Percentiles rank a stretch among this genome's conserved stretches.
Evolutionary conservation across 83 land plant genomes (phyloP).

Genomic region (Picea abies): DNA sequence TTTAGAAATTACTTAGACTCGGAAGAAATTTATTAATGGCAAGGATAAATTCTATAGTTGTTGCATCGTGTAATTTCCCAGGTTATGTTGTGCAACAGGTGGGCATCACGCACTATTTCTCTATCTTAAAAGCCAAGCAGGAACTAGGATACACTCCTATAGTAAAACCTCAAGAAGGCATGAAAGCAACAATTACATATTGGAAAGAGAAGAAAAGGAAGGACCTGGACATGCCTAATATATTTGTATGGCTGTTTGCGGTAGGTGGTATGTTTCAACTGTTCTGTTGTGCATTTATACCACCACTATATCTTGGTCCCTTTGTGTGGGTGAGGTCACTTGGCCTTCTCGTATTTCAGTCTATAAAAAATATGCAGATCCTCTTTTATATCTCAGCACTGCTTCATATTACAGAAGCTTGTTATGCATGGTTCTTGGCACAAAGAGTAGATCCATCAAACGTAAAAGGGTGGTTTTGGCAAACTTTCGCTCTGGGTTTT

Average conservation of each 20-base stretch:
- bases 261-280: constrained; percentile 46
- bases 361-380: constrained; percentile 34
- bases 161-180: constrained; percentile 77
- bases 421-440: constrained; percentile 83
- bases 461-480: constrained; percentile 86
- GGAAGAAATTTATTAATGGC: background rate
- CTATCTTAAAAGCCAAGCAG: constrained; percentile 78
- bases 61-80: background rate
- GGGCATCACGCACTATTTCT: constrained; percentile 92
- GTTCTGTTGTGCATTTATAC: constrained; percentile 68
- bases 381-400: constrained; percentile 39
- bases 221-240: constrained; percentile 57
- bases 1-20: background rate
- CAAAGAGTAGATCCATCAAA: constrained; percentile 76
- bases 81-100: constrained; percentile 47
- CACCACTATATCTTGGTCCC: constrained; percentile 58
- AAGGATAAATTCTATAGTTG: background rate
- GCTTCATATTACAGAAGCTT: constrained; percentile 64
- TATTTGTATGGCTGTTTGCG: constrained; percentile 45
- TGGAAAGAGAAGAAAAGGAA: constrained; percentile 67
- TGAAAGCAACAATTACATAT: constrained; percentile 73
- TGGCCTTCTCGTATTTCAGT: constrained; percentile 54
- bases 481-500: constrained; percentile 71
- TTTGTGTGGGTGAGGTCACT: constrained; percentile 37
- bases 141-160: constrained; percentile 88